Base-by-base conservation (phyloP, 2,329 filamentous ascomycete species). In the Diaporthe aspalathi region DNA sequence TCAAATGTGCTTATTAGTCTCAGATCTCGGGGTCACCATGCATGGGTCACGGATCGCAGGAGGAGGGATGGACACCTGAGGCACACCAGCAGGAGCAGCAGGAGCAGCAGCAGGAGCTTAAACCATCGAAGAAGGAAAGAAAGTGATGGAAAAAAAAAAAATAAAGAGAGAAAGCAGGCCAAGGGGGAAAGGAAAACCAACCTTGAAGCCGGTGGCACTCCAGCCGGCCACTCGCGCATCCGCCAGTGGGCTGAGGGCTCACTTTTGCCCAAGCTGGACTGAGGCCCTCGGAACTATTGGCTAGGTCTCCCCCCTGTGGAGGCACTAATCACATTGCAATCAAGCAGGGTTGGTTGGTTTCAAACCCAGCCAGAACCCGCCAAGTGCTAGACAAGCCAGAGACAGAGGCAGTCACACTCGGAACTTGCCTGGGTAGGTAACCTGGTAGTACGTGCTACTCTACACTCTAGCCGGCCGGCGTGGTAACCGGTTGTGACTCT, bases 271-370 rank as follows among this genome's bases (percentile, higher is more conserved):
- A 50, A 50, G 60, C 60, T 4, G 60, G 60, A 50, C 60, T 38
- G 12, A 38, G 14, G 14, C 20, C 45, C 29, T 50, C 22, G 2
- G 60, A 27, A 22, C 60, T 22, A 65, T 50, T 65, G 60, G 60
- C 60, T 65, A n/a, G 60, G 29, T 35, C 43, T 38, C 50, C 45
- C 43, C 45, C 32, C 60, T 38, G 60, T 65, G 60, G 32, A 45
- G 60, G 60, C 45, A 38, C 60, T 65, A 65, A 65, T 38, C 29
- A 50, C 29, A 65, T 38, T 65, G 45, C 60, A 65, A 50, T 65
- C 60, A 50, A 50, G 60, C 60, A 50, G 14, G 45, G 6, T 35
- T 50, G 43, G 60, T 65, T n/a, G n/a, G n/a, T n/a, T 63, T 65
- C 60, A 50, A 65, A 65, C 35, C 60, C 32, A 49, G 24, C 40